Conservation (phyloP, 176 grass and related monocot species). For the Areca catechu region DNA sequence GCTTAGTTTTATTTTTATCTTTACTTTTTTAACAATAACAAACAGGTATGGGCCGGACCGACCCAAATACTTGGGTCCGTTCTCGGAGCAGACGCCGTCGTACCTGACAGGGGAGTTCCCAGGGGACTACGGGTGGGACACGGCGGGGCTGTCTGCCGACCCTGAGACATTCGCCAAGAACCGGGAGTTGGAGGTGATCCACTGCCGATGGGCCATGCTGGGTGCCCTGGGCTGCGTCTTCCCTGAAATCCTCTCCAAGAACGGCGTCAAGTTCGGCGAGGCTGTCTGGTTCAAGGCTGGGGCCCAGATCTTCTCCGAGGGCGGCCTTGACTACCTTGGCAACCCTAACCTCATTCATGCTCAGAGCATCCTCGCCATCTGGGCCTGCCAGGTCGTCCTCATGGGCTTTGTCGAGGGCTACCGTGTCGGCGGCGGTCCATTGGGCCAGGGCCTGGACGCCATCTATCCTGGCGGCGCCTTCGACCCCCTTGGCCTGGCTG, state of each 20-base stretch:
- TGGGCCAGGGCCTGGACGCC: conserved; percentile 56
- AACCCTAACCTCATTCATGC: conserved; percentile 70
- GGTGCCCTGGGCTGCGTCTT: conserved; percentile 57
- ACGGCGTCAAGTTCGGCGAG: conserved; percentile 69
- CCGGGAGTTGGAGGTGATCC: conserved; percentile 34
- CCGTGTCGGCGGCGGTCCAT: conserved; percentile 54
- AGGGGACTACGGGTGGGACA: no score
- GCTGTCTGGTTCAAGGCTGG: conserved; percentile 76
- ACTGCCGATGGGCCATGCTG: conserved; percentile 63
- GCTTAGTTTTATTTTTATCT: no score
- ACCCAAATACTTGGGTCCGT: no score
- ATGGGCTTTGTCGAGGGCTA: conserved; percentile 84
- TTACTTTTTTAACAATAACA: no score
- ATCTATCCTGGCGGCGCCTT: conserved; percentile 60
- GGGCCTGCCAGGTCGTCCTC: conserved; percentile 54
- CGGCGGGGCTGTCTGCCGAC: conserved; percentile 4
- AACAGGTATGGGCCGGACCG: no score
- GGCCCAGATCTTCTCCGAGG: conserved; percentile 65
- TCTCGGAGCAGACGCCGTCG: no score
- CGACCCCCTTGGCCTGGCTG: conserved; percentile 55
- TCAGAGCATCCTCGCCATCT: conserved; percentile 72
- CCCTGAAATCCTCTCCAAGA: conserved; percentile 52
- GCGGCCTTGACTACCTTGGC: conserved; percentile 58
- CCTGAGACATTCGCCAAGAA: conserved; percentile 22
- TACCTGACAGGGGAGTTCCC: no score